These are phyloP conservation scores for Stenogyne calaminthoides DNA, from an alignment of 305 asterid species.

Conservation along the genomic window DNA sequence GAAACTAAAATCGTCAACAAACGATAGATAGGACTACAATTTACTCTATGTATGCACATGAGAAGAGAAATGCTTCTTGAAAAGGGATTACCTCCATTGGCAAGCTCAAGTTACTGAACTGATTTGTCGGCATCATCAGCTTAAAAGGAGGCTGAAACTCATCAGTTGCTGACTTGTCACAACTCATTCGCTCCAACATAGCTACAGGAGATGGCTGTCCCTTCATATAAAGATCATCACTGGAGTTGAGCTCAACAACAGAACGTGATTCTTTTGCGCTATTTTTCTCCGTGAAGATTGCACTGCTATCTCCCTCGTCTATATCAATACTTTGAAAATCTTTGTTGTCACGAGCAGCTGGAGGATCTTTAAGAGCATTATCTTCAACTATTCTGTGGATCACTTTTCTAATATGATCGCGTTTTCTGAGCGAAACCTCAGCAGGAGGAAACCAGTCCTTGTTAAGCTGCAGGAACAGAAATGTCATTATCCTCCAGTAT, in stretches of 20 bases:
- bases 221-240: constrained; percentile 32
- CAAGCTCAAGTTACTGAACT: constrained; percentile 34
- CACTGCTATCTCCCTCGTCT: constrained; percentile 36
- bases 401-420: constrained; percentile 59
- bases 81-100: constrained; percentile 57
- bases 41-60: background rate
- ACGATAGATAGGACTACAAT: too few species aligned
- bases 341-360: constrained; percentile 23
- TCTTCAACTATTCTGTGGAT: constrained; percentile 47
- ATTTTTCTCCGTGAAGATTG: constrained; percentile 25
- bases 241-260: constrained; percentile 27
- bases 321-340: constrained; percentile 24
- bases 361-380: constrained; percentile 39
- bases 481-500: constrained; percentile 13
- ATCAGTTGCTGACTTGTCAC: constrained; percentile 18
- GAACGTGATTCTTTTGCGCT: constrained; percentile 32
- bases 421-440: constrained; percentile 74
- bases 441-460: constrained; percentile 76
- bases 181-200: constrained; percentile 28
- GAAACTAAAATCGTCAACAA: too few species aligned
- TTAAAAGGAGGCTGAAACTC: constrained; percentile 31
- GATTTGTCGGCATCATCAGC: constrained; percentile 30
- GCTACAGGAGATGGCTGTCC: constrained; percentile 31
- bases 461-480: constrained; percentile 57
- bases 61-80: constrained; percentile 15